A percentile compares a stretch with the other conserved stretches of the same genome.
phyloP scores from a whole-genome alignment of 129 eudicot species.

The Tagetes patula region DNA sequence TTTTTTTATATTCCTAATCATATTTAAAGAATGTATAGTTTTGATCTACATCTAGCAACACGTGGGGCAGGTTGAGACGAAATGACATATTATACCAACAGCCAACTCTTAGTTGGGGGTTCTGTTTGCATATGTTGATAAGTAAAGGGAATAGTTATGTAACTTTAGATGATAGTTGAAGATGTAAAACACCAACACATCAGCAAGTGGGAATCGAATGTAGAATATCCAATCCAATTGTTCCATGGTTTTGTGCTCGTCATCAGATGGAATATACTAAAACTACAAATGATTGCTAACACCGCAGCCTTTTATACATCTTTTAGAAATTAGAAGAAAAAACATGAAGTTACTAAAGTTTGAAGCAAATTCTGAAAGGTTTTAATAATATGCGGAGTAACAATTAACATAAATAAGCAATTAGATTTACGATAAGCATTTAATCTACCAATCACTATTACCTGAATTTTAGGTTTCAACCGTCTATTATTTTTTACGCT shows the following conservation, averaged over 20 bases:
- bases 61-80: not conserved
- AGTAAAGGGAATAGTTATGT: constrained; percentile 21
- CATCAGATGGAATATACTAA: constrained; percentile 31
- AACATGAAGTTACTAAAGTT: too few species aligned
- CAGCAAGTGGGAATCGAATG: constrained; percentile 28
- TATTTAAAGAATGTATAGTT: too few species aligned
- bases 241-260: constrained; percentile 31
- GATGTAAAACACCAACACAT: constrained; percentile 6
- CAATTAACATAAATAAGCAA: too few species aligned
- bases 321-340: not conserved
- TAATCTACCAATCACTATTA: too few species aligned
- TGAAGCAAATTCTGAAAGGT: too few species aligned
- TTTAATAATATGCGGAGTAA: too few species aligned
- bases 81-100: not conserved
- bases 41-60: not conserved
- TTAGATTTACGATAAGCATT: too few species aligned
- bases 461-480: too few species aligned
- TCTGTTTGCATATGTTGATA: not conserved
- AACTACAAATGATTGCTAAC: constrained; percentile 20
- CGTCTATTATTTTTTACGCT: too few species aligned
- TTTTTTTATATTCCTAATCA: too few species aligned
- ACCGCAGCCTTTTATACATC: constrained; percentile 4
- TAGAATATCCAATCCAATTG: constrained; percentile 33
- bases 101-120: not conserved
- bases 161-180: not conserved